Evolutionary conservation across 1,284 basidiomycete species (phyloP), one percentile per base, ranked within the genome.

Genomic region (Clitocybe nebularis): DNA sequence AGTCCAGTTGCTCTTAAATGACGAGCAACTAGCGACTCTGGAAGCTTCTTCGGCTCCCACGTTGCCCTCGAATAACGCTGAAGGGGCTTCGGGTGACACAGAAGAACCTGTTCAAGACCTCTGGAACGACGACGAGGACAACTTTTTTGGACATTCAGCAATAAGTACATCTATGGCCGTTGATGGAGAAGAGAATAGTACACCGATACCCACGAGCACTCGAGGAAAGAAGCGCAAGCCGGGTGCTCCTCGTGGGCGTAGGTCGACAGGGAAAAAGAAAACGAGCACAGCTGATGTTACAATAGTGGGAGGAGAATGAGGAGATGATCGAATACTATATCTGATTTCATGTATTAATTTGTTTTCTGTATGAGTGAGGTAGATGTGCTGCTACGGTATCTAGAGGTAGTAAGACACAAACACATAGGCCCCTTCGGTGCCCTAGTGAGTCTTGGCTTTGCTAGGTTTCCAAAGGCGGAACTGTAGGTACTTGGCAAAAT

Each of bases 1-100:
- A 46, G 94, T 97, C 5, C 93, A 93, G 48, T 68, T 99, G 44
- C 74, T 99, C 45, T 79, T 99, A 57, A 95, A 94, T 62, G 95
- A 99, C 58, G 93, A 98, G 56, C 91, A 92, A 60, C 66, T 84
- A 20, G 89, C 83, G 3, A 78, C 74, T 43, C 61, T 88, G 35
- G 77, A 80, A 39, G 62, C 63, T 17, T 54, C 64, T 20, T 62
- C 62, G 30, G 56, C 68, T 28, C 45, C 68, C 21, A 63, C 58
- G 35, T 57, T 69, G 28, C 55, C 73, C 21, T 59, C 66, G 21
- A 71, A 68, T 36, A 63, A 68, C 67, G 47, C 62, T 55, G 47
- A 53, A 56, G 36, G 66, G 61, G 26, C 59, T 19, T 49, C 53
- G 14, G 58, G 55, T 36, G 61, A 51, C 20, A 50, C 59, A 13